Evolutionary conservation across 192 early-diverging fungal genomes (phyloP), one percentile per base, ranked within the genome.

Genomic region (Coemansia asiatica): DNA sequence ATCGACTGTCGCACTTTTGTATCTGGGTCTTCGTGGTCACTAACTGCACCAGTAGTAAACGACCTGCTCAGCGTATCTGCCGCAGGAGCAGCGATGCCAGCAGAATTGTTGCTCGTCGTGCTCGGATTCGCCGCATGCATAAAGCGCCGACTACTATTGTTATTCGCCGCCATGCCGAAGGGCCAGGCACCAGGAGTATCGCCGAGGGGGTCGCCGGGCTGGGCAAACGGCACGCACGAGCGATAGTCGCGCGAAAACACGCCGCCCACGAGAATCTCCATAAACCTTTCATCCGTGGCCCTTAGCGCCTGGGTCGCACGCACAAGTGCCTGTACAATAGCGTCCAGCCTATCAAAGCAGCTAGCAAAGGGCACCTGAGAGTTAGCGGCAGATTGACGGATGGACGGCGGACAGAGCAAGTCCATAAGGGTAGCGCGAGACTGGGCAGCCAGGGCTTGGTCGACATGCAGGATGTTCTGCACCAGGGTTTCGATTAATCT

Each of bases 391-490:
- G 31, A 8, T 33, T 38, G 60, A 46, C 40, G 51, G 18, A 66
- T n/a, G 0, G 66, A 63, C 33, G 77, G 66, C 60, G 74, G 68
- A 22, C 63, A 58, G 35, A 82, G 56, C 63, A 82, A 25, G 21
- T 82, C 68, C 36, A 76, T 15, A 21, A 82, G 56, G 33, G 68
- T 65, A 15, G 65, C 65, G 8, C 80, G 70, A 4, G 80, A 82
- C 4, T 88, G 85, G 0, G 79, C 83, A 5, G 90, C 87, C 4
- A 99, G 80, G 25, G 87, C 84, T 33, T 90, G 88, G 75, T 99
- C 95, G n/a, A 87, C 84, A 76, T 96, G 95, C 3, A 93, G 79
- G 0, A 90, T 85, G 58, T 92, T 97, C 26, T 89, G 80, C 18
- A 88, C 82, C 22, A 99, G 68, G 64, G 92, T 89, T 33, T 96